Evolutionary conservation across 306 rosid genomes (phyloP), one percentile per base, ranked within the genome.

Genomic region (Vicia faba): DNA sequence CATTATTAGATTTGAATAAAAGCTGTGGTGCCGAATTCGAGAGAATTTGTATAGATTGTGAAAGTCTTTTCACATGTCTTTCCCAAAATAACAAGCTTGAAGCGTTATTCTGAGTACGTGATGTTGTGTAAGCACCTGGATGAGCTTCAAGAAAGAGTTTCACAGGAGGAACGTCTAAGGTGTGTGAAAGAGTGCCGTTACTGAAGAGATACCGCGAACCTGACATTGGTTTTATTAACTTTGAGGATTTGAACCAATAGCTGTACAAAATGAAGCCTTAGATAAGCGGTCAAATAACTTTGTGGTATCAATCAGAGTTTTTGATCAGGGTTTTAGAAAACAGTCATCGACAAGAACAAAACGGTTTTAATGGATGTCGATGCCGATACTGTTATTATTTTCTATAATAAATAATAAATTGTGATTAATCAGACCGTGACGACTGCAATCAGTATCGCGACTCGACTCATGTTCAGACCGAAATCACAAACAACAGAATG

Each of bases 51-150:
- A 92, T 48, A 14, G 98, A 92, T 10, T 89, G 75, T 3, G 84
- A 72, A 10, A 92, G 88, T 61, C 98, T 83, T 55, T 78, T 81
- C 75, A 89, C 18, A 78, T 89, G 98, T 48, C 96, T 77, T 25
- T 89, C 87, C 96, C 98, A 89, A 66, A 89, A 89, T 73, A 92
- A 74, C 61, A 92, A 65, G 69, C 71, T 64, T 2, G 96, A 86
- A 15, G 86, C 98, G 71, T 78, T 78, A 74, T 79, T 68, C 73
- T 84, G 85, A 68, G 98, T 84, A 12, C 98, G 95, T 1, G 98
- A 69, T 16, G 98, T 92, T 6, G 98, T 92, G 82, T 92, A 92
- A 49, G 96, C 98, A 26, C 96, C 96, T 91, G 89, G 85, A 75
- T 84, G 89, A 35, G 79, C n/a, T 79, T 86, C 83, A 58, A 92